Conservation (phyloP, 129 eudicot genomes). For the Ambrosia artemisiifolia region DNA sequence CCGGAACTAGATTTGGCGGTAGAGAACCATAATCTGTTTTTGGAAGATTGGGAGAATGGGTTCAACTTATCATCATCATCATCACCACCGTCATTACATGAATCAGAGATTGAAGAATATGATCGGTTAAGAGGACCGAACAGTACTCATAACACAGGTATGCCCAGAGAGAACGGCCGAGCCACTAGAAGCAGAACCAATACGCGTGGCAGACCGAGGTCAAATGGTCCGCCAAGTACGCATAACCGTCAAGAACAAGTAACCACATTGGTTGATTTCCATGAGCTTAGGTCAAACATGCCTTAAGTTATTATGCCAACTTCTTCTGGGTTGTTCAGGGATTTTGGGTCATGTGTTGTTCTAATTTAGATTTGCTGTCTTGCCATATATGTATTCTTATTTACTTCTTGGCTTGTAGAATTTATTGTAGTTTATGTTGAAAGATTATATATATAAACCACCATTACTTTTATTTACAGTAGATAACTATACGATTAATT, state of each 20-base stretch:
- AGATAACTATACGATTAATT: too few relatives aligned
- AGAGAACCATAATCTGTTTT: not conserved
- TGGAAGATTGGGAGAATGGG: slow-evolving; percentile 17
- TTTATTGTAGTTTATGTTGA: slow-evolving; percentile 16
- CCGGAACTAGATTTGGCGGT: slow-evolving; percentile 1
- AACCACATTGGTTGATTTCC: slow-evolving; percentile 23
- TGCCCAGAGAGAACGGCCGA: slow-evolving; percentile 8
- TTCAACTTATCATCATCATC: not conserved
- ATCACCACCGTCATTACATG: not conserved
- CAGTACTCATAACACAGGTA: not conserved
- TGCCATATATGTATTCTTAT: slow-evolving; percentile 17
- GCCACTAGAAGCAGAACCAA: slow-evolving; percentile 15
- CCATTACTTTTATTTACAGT: too few relatives aligned
- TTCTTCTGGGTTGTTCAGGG: not conserved
- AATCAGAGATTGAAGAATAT: slow-evolving; percentile 2
- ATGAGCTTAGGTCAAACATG: slow-evolving; percentile 24
- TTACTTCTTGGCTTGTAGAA: slow-evolving; percentile 29
- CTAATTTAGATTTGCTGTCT: not conserved
- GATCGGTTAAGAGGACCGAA: slow-evolving; percentile 7
- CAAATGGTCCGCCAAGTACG: slow-evolving; percentile 15
- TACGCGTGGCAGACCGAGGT: slow-evolving; percentile 15
- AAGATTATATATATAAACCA: not conserved
- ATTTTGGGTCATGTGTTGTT: slow-evolving; percentile 4
- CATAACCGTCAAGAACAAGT: slow-evolving; percentile 24
- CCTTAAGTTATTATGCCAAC: slow-evolving; percentile 17